Base-by-base conservation (phyloP, 352 stramenopile genomes). In the Phytophthora rubi region DNA sequence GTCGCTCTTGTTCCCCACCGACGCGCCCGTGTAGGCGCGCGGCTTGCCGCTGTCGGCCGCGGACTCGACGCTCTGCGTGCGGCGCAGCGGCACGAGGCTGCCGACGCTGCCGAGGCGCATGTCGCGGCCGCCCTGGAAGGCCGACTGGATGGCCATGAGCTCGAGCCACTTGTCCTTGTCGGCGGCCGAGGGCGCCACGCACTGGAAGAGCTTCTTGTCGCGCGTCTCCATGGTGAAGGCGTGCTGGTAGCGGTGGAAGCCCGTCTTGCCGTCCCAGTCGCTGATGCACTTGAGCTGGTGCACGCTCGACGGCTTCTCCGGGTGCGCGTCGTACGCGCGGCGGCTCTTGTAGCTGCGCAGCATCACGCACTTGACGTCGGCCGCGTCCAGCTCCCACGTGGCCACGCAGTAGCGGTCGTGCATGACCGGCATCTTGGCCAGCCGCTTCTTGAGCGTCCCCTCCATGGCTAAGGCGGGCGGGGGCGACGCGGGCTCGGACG, bases 321-420 rank as follows among this genome's bases (percentile, higher is more conserved):
- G 79, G n/a, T 79, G 68, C 32, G 75, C 73, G 42, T 73, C 55
- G 68, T 88, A 92, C 21, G 49, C 65, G 30, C 73, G 71, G 18
- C 73, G 67, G 45, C 56, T 81, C 75, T 93, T 93, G 77, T 90
- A 95, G 59, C 82, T 88, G 28, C 85, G 83, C 68, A 95, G 57
- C 60, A 92, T 75, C n/a, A 92, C 76, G 60, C 73, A 86, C 64
- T 83, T 84, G 61, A 69, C 71, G 21, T 79, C 76, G 21, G 73
- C 69, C 18, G 64, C 65, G 68, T 89, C 78, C 42, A 88, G 30
- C 52, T 90, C 83, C 74, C 74, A 89, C 74, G 82, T 86, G n/a
- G 85, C 84, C 53, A 94, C 85, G 62, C 86, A 94, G 71, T 95
- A 95, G 42, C 86, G 83, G 60, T 92, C 82, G 62, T 85, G 86